Conservation (phyloP, 1,284 basidiomycete species). For the Sporisorium scitamineum region DNA sequence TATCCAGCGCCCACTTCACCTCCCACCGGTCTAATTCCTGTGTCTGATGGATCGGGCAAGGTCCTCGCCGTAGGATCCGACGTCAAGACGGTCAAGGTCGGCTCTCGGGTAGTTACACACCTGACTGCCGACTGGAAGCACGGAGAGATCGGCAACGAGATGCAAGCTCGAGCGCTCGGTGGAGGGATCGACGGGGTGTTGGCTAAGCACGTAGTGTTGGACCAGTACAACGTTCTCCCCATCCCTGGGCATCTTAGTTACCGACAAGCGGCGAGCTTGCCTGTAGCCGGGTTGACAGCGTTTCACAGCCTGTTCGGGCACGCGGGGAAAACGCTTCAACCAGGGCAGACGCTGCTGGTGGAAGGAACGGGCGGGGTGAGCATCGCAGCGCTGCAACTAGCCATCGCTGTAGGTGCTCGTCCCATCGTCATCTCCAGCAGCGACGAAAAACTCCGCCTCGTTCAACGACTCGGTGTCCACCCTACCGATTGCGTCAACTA, state of each 20-base stretch:
- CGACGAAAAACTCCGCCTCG: conserved; percentile 32
- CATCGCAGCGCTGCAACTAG: conserved; percentile 40
- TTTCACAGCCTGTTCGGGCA: conserved; percentile 48
- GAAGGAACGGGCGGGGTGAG: conserved; percentile 49
- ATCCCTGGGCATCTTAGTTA: conserved; percentile 38
- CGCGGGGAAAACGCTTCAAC: conserved; percentile 23
- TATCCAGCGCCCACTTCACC: conserved; percentile 37
- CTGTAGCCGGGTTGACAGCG: conserved; percentile 38
- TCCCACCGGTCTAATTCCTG: conserved; percentile 25
- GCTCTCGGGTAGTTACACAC: conserved; percentile 38
- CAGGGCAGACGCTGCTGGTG: conserved; percentile 37
- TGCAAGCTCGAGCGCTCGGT: conserved; percentile 37
- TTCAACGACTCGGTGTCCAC: conserved; percentile 27
- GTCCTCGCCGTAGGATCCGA: conserved; percentile 22
- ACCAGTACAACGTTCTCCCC: conserved; percentile 36
- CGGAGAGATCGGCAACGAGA: conserved; percentile 41
- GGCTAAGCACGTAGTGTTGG: conserved; percentile 26
- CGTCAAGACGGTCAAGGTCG: conserved; percentile 26
- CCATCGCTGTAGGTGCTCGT: conserved; percentile 33
- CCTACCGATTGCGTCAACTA: conserved; percentile 44
- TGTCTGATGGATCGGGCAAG: conserved; percentile 38
- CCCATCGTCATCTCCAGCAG: conserved; percentile 48
- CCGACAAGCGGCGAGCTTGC: conserved; percentile 32
- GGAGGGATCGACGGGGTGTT: conserved; percentile 35
- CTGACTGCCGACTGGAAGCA: conserved; percentile 33